Evolutionary conservation across 371 early-diverging fungal species (phyloP), one percentile per base, ranked within the genome.

Genomic region (Syncephalastrum sp.): DNA sequence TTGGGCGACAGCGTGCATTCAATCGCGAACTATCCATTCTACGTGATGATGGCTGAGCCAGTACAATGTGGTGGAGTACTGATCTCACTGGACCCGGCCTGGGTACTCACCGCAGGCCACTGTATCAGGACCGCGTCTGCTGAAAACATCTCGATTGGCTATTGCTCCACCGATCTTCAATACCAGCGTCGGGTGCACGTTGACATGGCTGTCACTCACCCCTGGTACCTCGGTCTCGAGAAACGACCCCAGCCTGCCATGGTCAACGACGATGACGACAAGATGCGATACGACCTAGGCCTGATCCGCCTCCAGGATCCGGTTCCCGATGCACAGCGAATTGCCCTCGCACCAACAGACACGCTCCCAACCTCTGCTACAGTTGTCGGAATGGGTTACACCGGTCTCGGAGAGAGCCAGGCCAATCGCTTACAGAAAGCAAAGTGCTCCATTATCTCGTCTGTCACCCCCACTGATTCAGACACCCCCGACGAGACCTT

Each of bases 61-160:
- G 50, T 54, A 12, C 42, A 67, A 21, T 74, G 75, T 53, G 71
- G 75, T n/a, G 75, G 72, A 8, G 56, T 53, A 13, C 60, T 71
- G 2, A 61, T 74, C 13, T 69, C 72, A 27, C 41, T 62, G 12
- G 59, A 74, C 24, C 74, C 74, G 4, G 59, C 71, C 53, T 74
- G 75, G 75, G 54, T 74, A 3, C 47, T 74, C 27, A 74, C 72
- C 23, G 74, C 74, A 7, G 68, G 65, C 5, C 74, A 73, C 48
- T 73, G 74, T 53, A 15, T 68, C 6, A n/a, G 24, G 3, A 43
- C 42, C 29, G 16, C 8, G 27, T 10, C 38, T 10, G 38, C 38
- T 2, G 38, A 33, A 33, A 33, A 10, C 38, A 33, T 33, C 3
- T 33, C 38, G 1, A 10, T 33, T 10, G 38, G 38, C 38, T 33